Evolutionary conservation across 768 basidiomycete species (phyloP), one percentile per base, ranked within the genome.

Genomic region (Fomitopsis pulvina): DNA sequence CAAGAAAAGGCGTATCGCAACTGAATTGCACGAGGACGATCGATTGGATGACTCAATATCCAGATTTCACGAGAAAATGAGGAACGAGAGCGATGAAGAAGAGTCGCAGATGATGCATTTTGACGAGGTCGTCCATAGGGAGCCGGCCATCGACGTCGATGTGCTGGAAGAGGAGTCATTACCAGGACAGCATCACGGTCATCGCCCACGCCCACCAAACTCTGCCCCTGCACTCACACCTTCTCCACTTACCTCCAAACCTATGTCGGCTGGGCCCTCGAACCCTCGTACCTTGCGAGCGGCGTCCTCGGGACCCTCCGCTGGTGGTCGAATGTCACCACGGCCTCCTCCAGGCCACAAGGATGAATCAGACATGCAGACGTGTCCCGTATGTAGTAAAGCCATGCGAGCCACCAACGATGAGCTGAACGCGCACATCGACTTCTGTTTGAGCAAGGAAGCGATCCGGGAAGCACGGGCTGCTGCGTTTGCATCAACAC

Each of bases 341-440:
- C 4, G 11, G 2, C 25, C 45, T 18, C 22, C 45, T 16, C 34
- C 44, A 45, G 2, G 20, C 4, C n/a, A 4, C 25, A n/a, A n/a
- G 18, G 18, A 32, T 24, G 27, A 14, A n/a, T 9, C n/a, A 26
- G 18, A 39, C 63, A 70, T 40, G 24, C 46, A 78, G 47, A 64
- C 65, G 0, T 94, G 91, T 64, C 92, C 93, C 3, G 71, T 93
- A 21, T 94, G 90, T 58, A 62, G 67, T 22, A 81, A 78, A 60
- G 63, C 67, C 11, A 63, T 92, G 47, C 68, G 75, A 52, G 80
- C 76, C 1, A 82, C 91, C 63, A 96, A 96, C 61, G 72, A 76
- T 42, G 83, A 78, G 4, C 66, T 96, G 28, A 95, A 96, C 61
- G 72, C 79, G n/a, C 92, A 96, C 59, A 75, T 96, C 39, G 92